Base-by-base conservation (phyloP, 176 grass and related monocot genomes). In the Phragmites australis region DNA sequence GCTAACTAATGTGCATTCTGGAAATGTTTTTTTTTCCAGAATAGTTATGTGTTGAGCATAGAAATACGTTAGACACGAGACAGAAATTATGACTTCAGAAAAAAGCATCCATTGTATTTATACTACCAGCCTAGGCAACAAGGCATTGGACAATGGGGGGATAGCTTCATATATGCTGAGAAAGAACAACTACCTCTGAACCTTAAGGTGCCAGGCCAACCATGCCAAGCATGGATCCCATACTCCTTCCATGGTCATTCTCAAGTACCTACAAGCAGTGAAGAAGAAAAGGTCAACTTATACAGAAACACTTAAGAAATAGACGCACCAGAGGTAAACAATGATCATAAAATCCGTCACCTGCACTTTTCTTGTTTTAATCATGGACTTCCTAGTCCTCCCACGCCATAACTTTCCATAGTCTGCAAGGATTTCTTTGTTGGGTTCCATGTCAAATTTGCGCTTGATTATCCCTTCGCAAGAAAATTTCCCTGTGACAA, bases 361-460 rank as follows among this genome's bases (percentile, higher is more conserved):
- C 80, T 93, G 83, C 19, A 97, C 83, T 90, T 92, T 77, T 84
- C 93, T 87, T 45, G 85, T 81, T 92, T 84, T 93, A 61, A 76
- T 60, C 88, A 88, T 97, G 53, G 75, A 92, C 57, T 62, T 90
- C 31, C 79, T 71, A 26, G 93, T 97, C 51, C 93, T 97, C 81
- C 90, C 90, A 52, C 90, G 90, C 23, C 90, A 93, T 61, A 97
- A 84, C 78, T 90, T 97, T 26, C 90, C 88, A 84, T 97, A 97
- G 13, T 97, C 83, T 41, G 54, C 68, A 68, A 97, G 87, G 82
- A 93, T 97, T 81, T 97, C 93, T 79, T 73, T 89, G 71, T 93
- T 88, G 6, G 85, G 93, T 77, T 97, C 80, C 90, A 97, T 90
- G 71, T 93, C 93, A 86, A 97, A 97, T 82, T 97, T 97, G 46